A percentile compares a stretch with the other conserved stretches of the same genome.
These are phyloP conservation scores for Sclerotinia minor DNA, from an alignment of 2,329 filamentous ascomycete genomes.

Conservation along the genomic window DNA sequence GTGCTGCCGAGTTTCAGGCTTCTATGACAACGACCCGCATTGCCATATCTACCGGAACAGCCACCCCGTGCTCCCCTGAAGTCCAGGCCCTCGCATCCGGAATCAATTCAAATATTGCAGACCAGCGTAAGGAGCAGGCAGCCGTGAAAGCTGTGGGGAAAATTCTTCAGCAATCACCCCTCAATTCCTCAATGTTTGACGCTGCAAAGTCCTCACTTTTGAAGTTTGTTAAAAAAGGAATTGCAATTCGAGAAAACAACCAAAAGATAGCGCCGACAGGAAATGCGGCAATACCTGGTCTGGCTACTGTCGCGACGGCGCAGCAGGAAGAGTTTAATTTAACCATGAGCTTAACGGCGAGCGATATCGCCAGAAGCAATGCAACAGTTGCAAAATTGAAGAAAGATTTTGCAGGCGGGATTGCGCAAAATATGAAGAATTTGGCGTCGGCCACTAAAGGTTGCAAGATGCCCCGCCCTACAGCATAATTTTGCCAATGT, in stretches of 20 bases:
- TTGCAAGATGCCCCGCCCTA: slow-evolving; percentile 1
- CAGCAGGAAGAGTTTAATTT: slow-evolving; percentile 32
- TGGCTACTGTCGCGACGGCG: slow-evolving; percentile 33
- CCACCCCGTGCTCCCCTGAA: slow-evolving; percentile 26
- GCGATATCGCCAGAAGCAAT: slow-evolving; percentile 21
- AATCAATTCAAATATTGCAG: slow-evolving; percentile 33
- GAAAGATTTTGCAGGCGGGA: slow-evolving; percentile 33
- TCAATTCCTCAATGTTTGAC: slow-evolving; percentile 29
- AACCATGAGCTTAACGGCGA: slow-evolving; percentile 28
- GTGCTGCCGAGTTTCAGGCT: background rate
- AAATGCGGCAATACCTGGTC: slow-evolving; percentile 30
- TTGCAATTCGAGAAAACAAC: slow-evolving; percentile 34
- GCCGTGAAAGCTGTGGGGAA: slow-evolving; percentile 30
- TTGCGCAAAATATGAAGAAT: slow-evolving; percentile 34
- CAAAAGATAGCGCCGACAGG: slow-evolving; percentile 34
- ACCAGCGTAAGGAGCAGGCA: slow-evolving; percentile 31
- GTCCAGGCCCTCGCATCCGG: slow-evolving; percentile 32
- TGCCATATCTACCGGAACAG: slow-evolving; percentile 16
- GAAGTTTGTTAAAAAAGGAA: slow-evolving; percentile 32
- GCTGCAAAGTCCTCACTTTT: slow-evolving; percentile 29
- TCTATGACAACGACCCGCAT: background rate
- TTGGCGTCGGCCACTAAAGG: slow-evolving; percentile 26
- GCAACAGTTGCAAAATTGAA: slow-evolving; percentile 30
- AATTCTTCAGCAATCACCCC: slow-evolving; percentile 28
- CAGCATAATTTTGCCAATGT: background rate